phyloP scores from a whole-genome alignment of 2,329 filamentous ascomycete species.

The Exophiala aquamarina region DNA sequence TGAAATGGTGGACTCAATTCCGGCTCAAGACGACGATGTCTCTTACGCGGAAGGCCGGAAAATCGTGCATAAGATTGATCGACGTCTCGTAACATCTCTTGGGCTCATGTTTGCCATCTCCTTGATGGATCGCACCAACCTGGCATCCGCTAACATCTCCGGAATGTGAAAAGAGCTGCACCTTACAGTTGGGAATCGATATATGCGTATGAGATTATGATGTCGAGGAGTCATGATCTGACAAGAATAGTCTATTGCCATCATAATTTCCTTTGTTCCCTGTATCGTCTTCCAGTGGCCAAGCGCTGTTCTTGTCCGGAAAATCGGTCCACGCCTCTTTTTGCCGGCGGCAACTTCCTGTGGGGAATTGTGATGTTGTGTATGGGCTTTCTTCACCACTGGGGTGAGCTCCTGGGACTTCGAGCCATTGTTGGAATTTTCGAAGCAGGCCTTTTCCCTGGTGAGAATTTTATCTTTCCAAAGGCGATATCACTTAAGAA shows the following conservation, averaged over 20 bases:
- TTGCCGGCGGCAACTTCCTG: slow-evolving; percentile 38
- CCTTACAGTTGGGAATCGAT: slow-evolving; percentile 31
- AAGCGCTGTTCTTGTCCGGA: slow-evolving; percentile 66
- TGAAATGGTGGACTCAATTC: too few relatives aligned
- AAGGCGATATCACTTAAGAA: neutral
- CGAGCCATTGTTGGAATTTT: slow-evolving; percentile 59
- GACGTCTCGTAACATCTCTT: slow-evolving; percentile 60
- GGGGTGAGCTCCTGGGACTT: slow-evolving; percentile 28
- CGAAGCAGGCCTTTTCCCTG: slow-evolving; percentile 68
- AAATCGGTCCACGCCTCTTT: slow-evolving; percentile 52
- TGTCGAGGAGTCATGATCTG: neutral
- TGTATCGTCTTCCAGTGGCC: slow-evolving; percentile 72
- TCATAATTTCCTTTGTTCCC: slow-evolving; percentile 58
- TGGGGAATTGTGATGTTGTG: slow-evolving; percentile 29
- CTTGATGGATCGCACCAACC: slow-evolving; percentile 77
- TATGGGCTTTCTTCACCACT: slow-evolving; percentile 31
- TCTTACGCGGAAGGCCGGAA: too few relatives aligned
- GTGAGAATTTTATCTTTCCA: slow-evolving; percentile 5
- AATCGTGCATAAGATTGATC: slow-evolving; percentile 70
- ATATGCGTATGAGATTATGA: slow-evolving; percentile 10
- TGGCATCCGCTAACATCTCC: slow-evolving; percentile 71
- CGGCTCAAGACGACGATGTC: too few relatives aligned
- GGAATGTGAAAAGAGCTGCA: slow-evolving; percentile 40
- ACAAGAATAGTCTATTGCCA: neutral
- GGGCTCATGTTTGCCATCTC: slow-evolving; percentile 71